Evolutionary conservation across 768 basidiomycete species (phyloP).

Genomic region (Podaxis sp.): DNA sequence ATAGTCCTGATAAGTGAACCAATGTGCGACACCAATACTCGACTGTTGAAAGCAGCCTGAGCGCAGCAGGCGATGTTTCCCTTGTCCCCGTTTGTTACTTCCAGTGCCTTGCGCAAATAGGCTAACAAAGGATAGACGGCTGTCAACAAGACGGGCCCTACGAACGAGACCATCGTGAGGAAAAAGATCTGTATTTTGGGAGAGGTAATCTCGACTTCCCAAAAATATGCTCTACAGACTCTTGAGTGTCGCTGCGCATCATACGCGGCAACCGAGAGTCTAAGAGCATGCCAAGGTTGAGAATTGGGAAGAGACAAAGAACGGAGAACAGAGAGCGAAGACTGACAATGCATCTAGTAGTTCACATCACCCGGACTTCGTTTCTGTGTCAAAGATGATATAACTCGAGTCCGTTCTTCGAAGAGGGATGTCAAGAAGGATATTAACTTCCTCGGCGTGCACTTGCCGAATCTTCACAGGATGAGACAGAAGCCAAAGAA

Average conservation of each 20-base stretch:
- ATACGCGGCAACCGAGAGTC: neutral
- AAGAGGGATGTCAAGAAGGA: too few species aligned
- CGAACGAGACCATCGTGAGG: conserved; percentile 33
- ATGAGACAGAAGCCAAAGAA: too few species aligned
- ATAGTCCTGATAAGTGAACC: too few species aligned
- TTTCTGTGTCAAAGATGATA: too few species aligned
- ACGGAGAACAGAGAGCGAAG: too few species aligned
- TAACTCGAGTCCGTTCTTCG: too few species aligned
- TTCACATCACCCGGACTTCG: too few species aligned
- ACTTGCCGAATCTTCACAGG: too few species aligned
- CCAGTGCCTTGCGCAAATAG: conserved; percentile 37
- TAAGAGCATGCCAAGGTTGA: too few species aligned
- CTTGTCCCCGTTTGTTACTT: conserved; percentile 37
- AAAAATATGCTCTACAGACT: neutral
- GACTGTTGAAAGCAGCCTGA: conserved; percentile 33
- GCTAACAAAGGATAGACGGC: conserved; percentile 42
- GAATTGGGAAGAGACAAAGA: too few species aligned
- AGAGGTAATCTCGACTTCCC: conserved; percentile 23
- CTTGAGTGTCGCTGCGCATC: conserved; percentile 1
- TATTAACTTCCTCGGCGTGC: too few species aligned
- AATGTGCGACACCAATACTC: conserved; percentile 24
- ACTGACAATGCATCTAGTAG: too few species aligned
- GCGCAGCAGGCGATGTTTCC: conserved; percentile 27
- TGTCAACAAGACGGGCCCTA: conserved; percentile 35
- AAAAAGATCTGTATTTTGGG: conserved; percentile 40